A percentile compares a stretch with the other conserved stretches of the same genome.
Evolutionary conservation across 768 basidiomycete genomes (phyloP).

Genomic region (Lenzites betulinus): DNA sequence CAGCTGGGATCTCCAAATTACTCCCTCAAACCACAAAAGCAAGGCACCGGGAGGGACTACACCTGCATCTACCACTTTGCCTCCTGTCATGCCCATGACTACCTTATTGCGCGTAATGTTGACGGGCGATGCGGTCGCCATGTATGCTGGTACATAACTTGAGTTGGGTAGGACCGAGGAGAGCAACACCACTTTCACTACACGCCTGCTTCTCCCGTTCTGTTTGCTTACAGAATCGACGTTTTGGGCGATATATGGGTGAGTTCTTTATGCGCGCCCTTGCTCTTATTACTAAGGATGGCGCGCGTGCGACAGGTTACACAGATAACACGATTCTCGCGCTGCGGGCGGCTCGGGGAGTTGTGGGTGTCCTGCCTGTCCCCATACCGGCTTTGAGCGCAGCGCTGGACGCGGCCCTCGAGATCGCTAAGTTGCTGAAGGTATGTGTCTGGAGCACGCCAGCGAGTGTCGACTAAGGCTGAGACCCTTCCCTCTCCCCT

Average conservation of each 20-base stretch:
- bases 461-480: too few relatives aligned
- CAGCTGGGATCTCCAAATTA: neutral
- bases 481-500: neutral
- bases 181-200: too few relatives aligned
- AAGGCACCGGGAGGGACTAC: neutral
- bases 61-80: neutral
- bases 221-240: too few relatives aligned
- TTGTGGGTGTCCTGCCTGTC: neutral
- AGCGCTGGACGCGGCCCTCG: neutral
- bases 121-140: neutral
- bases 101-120: neutral
- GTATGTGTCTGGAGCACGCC: neutral
- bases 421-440: neutral
- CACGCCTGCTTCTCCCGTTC: too few relatives aligned
- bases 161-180: too few relatives aligned
- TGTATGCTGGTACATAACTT: neutral
- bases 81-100: conserved; percentile 4
- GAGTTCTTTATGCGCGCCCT: too few relatives aligned
- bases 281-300: too few relatives aligned
- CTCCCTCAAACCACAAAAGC: neutral
- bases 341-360: neutral
- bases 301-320: neutral
- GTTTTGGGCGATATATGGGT: too few relatives aligned
- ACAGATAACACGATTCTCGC: neutral
- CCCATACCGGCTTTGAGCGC: neutral